A percentile compares a stretch with the other conserved stretches of the same genome.
These are phyloP conservation scores for Puccinia triticina DNA, from an alignment of 1,284 basidiomycete genomes.

Conservation along the genomic window DNA sequence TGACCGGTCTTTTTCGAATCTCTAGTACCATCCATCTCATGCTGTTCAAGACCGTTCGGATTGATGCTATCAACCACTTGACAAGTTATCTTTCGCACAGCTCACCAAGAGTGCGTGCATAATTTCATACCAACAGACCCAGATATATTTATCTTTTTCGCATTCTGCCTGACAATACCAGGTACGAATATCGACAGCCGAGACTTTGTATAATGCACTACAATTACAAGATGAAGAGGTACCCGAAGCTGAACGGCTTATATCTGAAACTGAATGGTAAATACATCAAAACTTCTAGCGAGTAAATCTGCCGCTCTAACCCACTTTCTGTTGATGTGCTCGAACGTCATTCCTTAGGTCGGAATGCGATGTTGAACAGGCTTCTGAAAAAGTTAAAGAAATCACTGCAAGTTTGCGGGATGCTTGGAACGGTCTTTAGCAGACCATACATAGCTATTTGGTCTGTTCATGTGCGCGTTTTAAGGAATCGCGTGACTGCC, in stretches of 20 bases:
- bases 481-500: slow-evolving; percentile 3
- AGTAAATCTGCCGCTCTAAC: not conserved
- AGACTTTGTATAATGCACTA: slow-evolving; percentile 34
- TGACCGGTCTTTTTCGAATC: not conserved
- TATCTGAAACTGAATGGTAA: slow-evolving; percentile 46
- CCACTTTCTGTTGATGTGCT: not conserved
- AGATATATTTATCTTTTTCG: not conserved
- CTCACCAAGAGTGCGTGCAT: slow-evolving; percentile 26
- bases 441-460: too few species aligned
- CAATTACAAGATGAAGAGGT: slow-evolving; percentile 43
- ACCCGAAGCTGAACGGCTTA: slow-evolving; percentile 21
- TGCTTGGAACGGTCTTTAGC: not conserved
- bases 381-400: not conserved
- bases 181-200: slow-evolving; percentile 38
- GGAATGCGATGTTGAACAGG: not conserved
- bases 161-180: slow-evolving; percentile 1
- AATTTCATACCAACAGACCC: not conserved
- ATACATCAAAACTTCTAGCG: not conserved
- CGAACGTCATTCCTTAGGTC: not conserved
- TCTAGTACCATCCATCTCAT: slow-evolving; percentile 38
- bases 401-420: not conserved
- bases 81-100: slow-evolving; percentile 29
- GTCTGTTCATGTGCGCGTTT: not conserved
- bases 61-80: slow-evolving; percentile 12
- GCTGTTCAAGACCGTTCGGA: slow-evolving; percentile 17